Evolutionary conservation across 2,329 filamentous ascomycete genomes (phyloP).

Genomic region (Knufia fluminis): DNA sequence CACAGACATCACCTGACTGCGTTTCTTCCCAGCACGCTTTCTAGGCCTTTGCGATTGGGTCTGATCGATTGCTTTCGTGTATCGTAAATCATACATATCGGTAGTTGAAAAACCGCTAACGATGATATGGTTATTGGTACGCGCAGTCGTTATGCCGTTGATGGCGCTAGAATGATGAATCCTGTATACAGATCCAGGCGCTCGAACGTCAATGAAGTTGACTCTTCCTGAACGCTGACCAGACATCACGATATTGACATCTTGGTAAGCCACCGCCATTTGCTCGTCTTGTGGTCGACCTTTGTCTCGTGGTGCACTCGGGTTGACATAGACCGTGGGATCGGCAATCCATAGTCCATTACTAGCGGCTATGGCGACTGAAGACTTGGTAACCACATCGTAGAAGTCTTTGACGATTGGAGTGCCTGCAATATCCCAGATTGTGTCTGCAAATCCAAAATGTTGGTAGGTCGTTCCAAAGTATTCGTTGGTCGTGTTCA

Average conservation of each 20-base stretch:
- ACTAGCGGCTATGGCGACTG: not conserved
- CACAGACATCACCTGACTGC: not conserved
- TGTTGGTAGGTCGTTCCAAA: no score
- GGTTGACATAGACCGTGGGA: not conserved
- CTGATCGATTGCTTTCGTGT: constrained; percentile 2
- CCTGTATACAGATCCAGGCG: constrained; percentile 6
- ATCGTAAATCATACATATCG: constrained; percentile 20
- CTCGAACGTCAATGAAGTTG: constrained; percentile 15
- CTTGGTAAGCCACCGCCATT: constrained; percentile 13
- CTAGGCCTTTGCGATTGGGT: not conserved
- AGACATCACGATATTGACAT: constrained; percentile 16
- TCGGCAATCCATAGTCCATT: not conserved
- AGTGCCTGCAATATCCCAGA: not conserved
- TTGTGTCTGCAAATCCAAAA: not conserved
- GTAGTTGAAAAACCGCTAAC: constrained; percentile 13
- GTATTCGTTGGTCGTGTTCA: no score
- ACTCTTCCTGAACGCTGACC: constrained; percentile 16
- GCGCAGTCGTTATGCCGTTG: constrained; percentile 9
- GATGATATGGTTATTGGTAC: constrained; percentile 12
- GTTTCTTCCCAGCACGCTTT: not conserved
- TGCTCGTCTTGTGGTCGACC: not conserved
- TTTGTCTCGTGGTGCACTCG: not conserved
- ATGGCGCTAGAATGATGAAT: constrained; percentile 17
- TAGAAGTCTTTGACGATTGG: not conserved
- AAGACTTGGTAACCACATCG: no score